Conservation (phyloP, 2,329 filamentous ascomycete genomes). For the Lasiodiplodia sp. region DNA sequence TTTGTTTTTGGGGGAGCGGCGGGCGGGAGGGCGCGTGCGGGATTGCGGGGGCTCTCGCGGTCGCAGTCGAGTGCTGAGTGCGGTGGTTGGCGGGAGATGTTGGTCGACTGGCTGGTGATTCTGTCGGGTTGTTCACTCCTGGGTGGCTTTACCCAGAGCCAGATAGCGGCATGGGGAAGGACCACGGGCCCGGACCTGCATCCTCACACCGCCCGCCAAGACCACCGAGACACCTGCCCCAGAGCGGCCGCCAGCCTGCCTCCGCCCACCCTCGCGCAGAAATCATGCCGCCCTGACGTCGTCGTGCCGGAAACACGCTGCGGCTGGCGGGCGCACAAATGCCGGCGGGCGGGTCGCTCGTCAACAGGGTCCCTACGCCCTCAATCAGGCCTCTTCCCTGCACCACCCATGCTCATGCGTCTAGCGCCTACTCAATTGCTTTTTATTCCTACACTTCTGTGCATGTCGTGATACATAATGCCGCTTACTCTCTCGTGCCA, state of each 20-base stretch:
- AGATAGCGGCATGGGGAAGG: conserved; percentile 29
- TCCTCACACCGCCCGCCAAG: conserved; percentile 28
- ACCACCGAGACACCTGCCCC: conserved; percentile 17
- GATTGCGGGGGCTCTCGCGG: conserved; percentile 14
- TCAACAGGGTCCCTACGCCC: conserved; percentile 11
- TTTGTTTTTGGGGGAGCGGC: conserved; percentile 4
- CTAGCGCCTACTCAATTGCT: conserved; percentile 1
- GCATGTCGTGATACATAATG: background rate
- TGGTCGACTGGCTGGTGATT: background rate
- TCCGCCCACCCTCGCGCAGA: background rate
- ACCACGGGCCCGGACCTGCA: conserved; percentile 25
- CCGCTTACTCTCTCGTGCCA: background rate
- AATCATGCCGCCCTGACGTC: background rate
- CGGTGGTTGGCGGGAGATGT: conserved; percentile 8
- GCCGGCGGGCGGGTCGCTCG: conserved; percentile 4
- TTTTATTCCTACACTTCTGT: conserved; percentile 9
- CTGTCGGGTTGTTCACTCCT: conserved; percentile 27
- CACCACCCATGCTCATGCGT: background rate
- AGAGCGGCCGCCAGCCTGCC: conserved; percentile 3
- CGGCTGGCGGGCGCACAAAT: conserved; percentile 5
- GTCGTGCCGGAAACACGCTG: background rate
- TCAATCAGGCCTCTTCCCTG: conserved; percentile 21
- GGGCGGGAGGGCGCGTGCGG: conserved; percentile 8
- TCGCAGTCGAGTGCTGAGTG: background rate
- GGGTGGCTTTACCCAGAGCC: conserved; percentile 28